Percentiles rank a stretch among this genome's conserved stretches.
These are phyloP conservation scores for Candida odintsovae DNA, from an alignment of 805 yeast genomes.

Conservation along the genomic window DNA sequence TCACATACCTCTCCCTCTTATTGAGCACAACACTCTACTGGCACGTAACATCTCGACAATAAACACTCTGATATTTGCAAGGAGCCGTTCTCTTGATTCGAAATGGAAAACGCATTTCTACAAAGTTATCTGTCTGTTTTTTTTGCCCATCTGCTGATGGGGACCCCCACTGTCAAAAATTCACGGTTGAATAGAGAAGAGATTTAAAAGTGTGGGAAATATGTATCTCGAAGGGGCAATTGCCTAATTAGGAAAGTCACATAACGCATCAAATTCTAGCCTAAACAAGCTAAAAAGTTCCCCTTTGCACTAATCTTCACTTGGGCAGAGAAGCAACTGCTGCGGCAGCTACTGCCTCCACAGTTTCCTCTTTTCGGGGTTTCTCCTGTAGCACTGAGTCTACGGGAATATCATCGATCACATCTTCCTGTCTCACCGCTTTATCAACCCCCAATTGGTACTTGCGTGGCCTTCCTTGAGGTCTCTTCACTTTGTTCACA, in stretches of 20 bases:
- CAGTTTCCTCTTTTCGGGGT: neutral
- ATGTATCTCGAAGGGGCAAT: neutral
- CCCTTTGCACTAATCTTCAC: neutral
- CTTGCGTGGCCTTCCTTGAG: constrained; percentile 26
- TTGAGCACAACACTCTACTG: neutral
- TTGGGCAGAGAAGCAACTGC: neutral
- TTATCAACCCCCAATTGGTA: constrained; percentile 14
- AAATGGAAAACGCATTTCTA: neutral
- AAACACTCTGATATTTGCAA: neutral
- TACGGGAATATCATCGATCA: neutral
- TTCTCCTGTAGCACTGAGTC: neutral
- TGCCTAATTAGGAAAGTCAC: neutral
- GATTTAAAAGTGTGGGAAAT: neutral
- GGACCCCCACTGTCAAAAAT: neutral
- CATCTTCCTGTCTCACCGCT: neutral
- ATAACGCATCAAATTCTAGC: neutral
- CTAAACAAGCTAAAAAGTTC: too few species aligned
- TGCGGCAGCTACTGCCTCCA: neutral
- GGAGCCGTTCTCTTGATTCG: neutral
- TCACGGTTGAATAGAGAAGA: neutral
- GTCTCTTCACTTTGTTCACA: constrained; percentile 33
- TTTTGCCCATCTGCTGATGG: neutral
- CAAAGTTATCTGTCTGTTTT: neutral
- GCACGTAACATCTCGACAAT: neutral
- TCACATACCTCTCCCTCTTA: neutral